A percentile compares a stretch with the other conserved stretches of the same genome.
Evolutionary conservation across 768 basidiomycete genomes (phyloP).

Genomic region (Termitomyces sp.): DNA sequence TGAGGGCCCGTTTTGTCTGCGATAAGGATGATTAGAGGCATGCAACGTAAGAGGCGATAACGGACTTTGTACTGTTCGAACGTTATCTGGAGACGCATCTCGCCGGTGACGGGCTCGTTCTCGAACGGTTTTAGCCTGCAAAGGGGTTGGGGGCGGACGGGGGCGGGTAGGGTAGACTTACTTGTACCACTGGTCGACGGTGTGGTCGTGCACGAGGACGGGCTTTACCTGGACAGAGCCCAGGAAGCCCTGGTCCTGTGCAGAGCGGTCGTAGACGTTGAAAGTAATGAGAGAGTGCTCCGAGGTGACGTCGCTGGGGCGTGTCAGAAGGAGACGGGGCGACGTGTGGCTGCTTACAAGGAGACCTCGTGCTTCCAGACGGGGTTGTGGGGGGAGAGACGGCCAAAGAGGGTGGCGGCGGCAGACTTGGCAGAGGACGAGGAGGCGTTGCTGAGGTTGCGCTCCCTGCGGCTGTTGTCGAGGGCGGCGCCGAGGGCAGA

Average conservation of each 20-base stretch:
- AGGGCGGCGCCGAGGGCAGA: constrained; percentile 58
- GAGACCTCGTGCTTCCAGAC: constrained; percentile 99
- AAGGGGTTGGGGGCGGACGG: constrained; percentile 10
- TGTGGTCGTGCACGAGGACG: constrained; percentile 84
- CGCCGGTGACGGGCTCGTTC: constrained; percentile 82
- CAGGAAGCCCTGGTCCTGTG: constrained; percentile 81
- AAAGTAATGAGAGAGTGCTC: constrained; percentile 78
- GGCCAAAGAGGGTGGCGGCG: constrained; percentile 48
- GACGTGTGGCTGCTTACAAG: constrained; percentile 61
- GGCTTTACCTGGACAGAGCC: constrained; percentile 92
- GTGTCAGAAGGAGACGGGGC: constrained; percentile 4
- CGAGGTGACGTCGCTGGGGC: constrained; percentile 84
- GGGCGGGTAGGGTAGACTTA: constrained; percentile 32
- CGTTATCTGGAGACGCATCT: constrained; percentile 91
- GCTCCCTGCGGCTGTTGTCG: constrained; percentile 38
- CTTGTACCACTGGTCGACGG: constrained; percentile 97
- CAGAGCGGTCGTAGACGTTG: constrained; percentile 88
- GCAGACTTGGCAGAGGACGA: constrained; percentile 36
- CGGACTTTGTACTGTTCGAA: constrained; percentile 88
- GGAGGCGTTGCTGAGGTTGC: constrained; percentile 36
- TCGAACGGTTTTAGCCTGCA: constrained; percentile 69
- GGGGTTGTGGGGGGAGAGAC: constrained; percentile 77
- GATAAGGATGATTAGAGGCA: constrained; percentile 12
- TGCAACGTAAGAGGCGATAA: constrained; percentile 15
- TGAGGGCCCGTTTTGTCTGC: constrained; percentile 79